Base-by-base conservation (phyloP, 1,139 yeast species). In the Lodderomyces beijingensis region DNA sequence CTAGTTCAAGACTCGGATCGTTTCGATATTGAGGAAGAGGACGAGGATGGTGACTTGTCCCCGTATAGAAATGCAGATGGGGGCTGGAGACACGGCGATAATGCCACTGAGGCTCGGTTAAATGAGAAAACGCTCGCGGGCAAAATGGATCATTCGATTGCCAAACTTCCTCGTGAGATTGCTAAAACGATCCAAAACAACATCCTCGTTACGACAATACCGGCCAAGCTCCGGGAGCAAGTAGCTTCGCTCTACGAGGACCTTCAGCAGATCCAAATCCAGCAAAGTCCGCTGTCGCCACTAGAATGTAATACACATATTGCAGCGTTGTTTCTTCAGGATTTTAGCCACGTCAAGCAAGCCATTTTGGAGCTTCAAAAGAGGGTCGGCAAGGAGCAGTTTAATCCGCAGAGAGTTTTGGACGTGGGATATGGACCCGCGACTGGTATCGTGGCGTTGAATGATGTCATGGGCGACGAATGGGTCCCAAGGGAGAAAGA, bases 391-490 rank as follows among this genome's bases (percentile, higher is more conserved):
- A 40, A 51, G 31, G 65, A 59, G 0, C 48, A 51, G 9, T 86
- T 88, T 59, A 57, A 58, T 21, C 96, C 96, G 0, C 52, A 68
- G 20, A 63, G 74, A 11, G 74, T 91, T 0, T 64, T 91, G 36
- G 95, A 87, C 47, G 74, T 87, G 5, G 94, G 96, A 0, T 79
- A 74, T 50, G 98, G 98, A 0, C 97, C 98, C 1, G 93, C 91
- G 1, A 82, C 94, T 0, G 97, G 96, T 1, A 79, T 91, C 64
- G 65, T 89, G 7, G 98, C 95, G 0, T 63, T 88, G 38, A 86
- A 88, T 51, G 96, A 88, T 46, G 50, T 88, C 1, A 74, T 85
- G 79, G 88, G 86, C 0, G 68, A 66, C 3, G 64, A 61, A 3
- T 80, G 74, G 62, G 57, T 61, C 15, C 91, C 95, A 0, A 62